Percentiles rank a stretch among this genome's conserved stretches.
phyloP scores from a whole-genome alignment of 2,329 filamentous ascomycete genomes.

The Penicillium sp. region DNA sequence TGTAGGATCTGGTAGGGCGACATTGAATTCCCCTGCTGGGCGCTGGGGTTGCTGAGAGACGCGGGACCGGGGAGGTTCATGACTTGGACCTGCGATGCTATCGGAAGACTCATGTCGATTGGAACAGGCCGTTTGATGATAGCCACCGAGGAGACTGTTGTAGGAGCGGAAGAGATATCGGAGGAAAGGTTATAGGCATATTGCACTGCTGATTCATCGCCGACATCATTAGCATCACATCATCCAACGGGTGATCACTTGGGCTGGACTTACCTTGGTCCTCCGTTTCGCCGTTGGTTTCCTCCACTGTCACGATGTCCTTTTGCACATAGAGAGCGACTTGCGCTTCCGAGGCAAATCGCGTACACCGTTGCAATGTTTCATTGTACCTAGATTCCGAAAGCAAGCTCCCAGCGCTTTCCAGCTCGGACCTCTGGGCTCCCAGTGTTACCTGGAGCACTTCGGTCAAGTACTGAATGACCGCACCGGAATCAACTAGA shows the following conservation, averaged over 20 bases:
- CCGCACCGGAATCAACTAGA: slow-evolving; percentile 62
- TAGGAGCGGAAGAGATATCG: slow-evolving; percentile 72
- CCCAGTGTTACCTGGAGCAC: slow-evolving; percentile 73
- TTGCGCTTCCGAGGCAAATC: slow-evolving; percentile 86
- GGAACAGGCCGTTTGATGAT: slow-evolving; percentile 87
- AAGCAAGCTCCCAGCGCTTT: slow-evolving; percentile 77
- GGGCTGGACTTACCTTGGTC: slow-evolving; percentile 41
- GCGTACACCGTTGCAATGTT: slow-evolving; percentile 80
- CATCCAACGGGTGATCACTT: not conserved
- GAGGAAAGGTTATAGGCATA: slow-evolving; percentile 79
- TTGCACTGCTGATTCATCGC: slow-evolving; percentile 32
- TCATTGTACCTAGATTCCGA: slow-evolving; percentile 70
- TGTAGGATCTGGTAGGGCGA: slow-evolving; percentile 93
- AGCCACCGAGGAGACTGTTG: slow-evolving; percentile 82
- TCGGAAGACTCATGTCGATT: slow-evolving; percentile 77
- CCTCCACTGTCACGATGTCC: slow-evolving; percentile 58
- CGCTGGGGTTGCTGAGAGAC: slow-evolving; percentile 63
- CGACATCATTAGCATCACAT: slow-evolving; percentile 7
- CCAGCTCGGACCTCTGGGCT: slow-evolving; percentile 73
- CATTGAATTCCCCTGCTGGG: slow-evolving; percentile 68
- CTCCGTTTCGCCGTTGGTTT: slow-evolving; percentile 43
- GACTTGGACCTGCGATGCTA: slow-evolving; percentile 87
- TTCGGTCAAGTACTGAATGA: slow-evolving; percentile 70
- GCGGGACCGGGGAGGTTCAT: slow-evolving; percentile 86
- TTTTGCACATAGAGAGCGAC: slow-evolving; percentile 90